phyloP scores from a whole-genome alignment of 768 basidiomycete species.

The Rhodocollybia butyracea region DNA sequence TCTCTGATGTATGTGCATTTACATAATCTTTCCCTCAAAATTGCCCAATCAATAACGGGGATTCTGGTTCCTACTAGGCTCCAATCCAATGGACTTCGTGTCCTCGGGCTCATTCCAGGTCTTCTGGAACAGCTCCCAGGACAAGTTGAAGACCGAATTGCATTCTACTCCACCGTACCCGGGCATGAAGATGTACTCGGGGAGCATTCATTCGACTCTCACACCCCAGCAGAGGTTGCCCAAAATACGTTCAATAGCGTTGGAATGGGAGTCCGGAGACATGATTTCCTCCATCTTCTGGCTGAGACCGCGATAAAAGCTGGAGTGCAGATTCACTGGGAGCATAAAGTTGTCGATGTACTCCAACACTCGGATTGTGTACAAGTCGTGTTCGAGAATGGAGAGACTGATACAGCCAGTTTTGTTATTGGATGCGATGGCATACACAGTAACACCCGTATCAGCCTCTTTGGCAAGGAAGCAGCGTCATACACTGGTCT shows the following conservation, averaged over 20 bases:
- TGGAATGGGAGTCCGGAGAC: conserved; percentile 25
- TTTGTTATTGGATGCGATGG: conserved; percentile 45
- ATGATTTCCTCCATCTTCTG: conserved; percentile 26
- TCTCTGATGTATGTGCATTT: conserved; percentile 31
- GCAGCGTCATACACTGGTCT: conserved; percentile 34
- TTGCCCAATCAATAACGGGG: not conserved
- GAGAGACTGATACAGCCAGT: conserved; percentile 28
- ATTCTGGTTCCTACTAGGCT: conserved; percentile 16
- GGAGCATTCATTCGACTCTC: conserved; percentile 13
- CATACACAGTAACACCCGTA: conserved; percentile 37
- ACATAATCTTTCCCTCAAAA: not conserved
- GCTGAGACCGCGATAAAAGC: conserved; percentile 25
- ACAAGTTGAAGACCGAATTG: conserved; percentile 10
- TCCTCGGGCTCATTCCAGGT: conserved; percentile 24
- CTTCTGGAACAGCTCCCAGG: conserved; percentile 22
- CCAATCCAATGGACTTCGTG: conserved; percentile 24
- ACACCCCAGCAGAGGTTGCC: conserved; percentile 21
- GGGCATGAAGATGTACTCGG: conserved; percentile 24
- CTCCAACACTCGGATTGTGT: conserved; percentile 28
- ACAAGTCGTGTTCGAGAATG: conserved; percentile 31
- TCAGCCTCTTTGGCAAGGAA: conserved; percentile 33
- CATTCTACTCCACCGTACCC: conserved; percentile 17
- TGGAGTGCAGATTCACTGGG: conserved; percentile 31
- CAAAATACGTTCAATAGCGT: not conserved
- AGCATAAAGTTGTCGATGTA: conserved; percentile 26